Evolutionary conservation across 176 grass and related monocot genomes (phyloP).

Genomic region (Bromus sterilis): DNA sequence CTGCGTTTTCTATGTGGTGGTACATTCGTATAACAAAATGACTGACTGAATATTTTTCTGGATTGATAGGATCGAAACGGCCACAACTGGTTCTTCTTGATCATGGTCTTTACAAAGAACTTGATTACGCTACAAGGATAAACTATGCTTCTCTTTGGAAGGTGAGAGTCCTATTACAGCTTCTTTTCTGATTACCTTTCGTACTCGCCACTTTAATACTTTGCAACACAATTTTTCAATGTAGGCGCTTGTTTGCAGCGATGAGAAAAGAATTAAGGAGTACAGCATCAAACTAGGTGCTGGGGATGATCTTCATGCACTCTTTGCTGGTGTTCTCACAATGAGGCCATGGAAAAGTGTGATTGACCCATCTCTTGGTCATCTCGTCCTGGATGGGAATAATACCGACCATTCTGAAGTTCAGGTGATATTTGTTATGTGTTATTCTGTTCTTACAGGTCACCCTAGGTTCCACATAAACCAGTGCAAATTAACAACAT

Average conservation of each 20-base stretch:
- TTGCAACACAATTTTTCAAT: constrained; percentile 7
- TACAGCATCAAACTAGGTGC: constrained; percentile 83
- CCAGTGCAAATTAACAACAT: background rate
- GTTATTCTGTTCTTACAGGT: background rate
- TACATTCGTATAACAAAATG: background rate
- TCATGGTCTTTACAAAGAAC: constrained; percentile 96
- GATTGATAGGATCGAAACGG: constrained; percentile 53
- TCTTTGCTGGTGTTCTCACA: constrained; percentile 90
- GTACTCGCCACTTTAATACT: background rate
- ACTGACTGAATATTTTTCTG: background rate
- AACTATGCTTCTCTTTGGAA: constrained; percentile 98
- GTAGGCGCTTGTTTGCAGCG: constrained; percentile 72
- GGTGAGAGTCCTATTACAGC: constrained; percentile 29
- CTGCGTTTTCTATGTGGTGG: background rate
- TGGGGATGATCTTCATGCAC: constrained; percentile 72
- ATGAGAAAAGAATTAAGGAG: constrained; percentile 70
- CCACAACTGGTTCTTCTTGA: constrained; percentile 92
- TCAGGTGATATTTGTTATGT: constrained; percentile 47
- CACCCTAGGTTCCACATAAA: background rate
- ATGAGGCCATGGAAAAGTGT: constrained; percentile 91
- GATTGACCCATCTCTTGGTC: constrained; percentile 78
- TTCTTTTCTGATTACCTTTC: constrained; percentile 10
- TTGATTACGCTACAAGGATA: constrained; percentile 69
- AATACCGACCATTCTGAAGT: constrained; percentile 62
- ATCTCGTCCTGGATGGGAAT: constrained; percentile 51